Conservation (phyloP, 805 yeast genomes). For the Yamadazyma nakazawae region DNA sequence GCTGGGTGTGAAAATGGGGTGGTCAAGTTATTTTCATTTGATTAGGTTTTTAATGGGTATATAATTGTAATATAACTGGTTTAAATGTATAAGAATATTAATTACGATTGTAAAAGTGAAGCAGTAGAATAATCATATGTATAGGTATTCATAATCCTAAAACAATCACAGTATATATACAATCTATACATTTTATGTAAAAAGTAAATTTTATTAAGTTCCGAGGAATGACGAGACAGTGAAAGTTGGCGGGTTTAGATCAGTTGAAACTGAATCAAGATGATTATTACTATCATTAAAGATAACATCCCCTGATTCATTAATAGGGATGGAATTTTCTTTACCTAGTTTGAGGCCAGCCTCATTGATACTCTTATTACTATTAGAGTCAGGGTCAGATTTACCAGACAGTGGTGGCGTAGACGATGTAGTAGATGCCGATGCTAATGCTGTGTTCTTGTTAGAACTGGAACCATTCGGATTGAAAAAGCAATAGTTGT, state of each 20-base stretch:
- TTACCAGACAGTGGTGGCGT: background rate
- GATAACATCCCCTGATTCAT: conserved; percentile 5
- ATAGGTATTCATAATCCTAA: too few species aligned
- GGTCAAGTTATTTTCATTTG: conserved; percentile 83
- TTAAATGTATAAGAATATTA: too few species aligned
- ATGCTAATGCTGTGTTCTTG: background rate
- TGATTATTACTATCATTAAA: background rate
- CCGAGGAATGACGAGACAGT: conserved; percentile 21
- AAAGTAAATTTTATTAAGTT: conserved; percentile 6
- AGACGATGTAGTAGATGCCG: background rate
- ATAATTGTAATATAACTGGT: background rate
- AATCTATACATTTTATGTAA: background rate
- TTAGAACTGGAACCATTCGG: background rate
- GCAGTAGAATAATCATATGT: too few species aligned
- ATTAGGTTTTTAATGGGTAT: conserved; percentile 17
- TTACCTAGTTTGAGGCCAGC: conserved; percentile 1
- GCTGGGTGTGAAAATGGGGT: conserved; percentile 88
- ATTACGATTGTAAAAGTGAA: too few species aligned
- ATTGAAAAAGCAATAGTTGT: conserved; percentile 57
- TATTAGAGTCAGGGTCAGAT: background rate
- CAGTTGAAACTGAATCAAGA: conserved; percentile 1
- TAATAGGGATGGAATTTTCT: conserved; percentile 13
- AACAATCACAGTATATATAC: background rate
- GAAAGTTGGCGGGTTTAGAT: conserved; percentile 10
- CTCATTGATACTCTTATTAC: background rate